Percentiles rank a stretch among this genome's conserved stretches.
phyloP scores from a whole-genome alignment of 2,329 filamentous ascomycete species.

The Epichloe aotearoae region DNA sequence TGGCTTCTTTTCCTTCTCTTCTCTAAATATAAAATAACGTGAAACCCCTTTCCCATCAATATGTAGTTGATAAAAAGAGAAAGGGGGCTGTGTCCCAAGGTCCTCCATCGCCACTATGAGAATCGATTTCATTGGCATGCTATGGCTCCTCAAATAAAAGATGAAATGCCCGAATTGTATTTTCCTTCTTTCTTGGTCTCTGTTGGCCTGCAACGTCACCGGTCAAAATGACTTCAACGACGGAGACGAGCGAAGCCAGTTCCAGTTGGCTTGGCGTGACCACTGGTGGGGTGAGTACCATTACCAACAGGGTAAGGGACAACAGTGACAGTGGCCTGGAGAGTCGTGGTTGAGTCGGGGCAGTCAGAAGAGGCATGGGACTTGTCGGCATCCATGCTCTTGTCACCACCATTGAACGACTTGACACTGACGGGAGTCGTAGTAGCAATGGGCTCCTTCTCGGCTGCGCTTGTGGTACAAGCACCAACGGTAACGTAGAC shows the following conservation, averaged over 20 bases:
- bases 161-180: background rate
- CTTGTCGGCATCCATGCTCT: conserved; percentile 1
- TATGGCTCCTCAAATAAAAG: background rate
- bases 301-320: conserved; percentile 29
- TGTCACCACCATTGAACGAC: conserved; percentile 6
- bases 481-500: conserved; percentile 23
- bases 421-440: conserved; percentile 11
- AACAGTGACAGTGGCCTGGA: conserved; percentile 21
- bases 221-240: conserved; percentile 12
- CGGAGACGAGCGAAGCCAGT: conserved; percentile 23
- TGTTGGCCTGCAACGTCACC: conserved; percentile 3
- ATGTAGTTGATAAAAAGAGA: background rate
- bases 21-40: background rate
- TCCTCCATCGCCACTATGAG: background rate
- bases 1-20: background rate
- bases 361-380: too few relatives aligned
- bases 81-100: background rate
- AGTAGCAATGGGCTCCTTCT: background rate
- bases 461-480: conserved; percentile 10
- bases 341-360: conserved; percentile 11
- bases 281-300: conserved; percentile 19
- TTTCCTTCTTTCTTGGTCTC: background rate
- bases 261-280: conserved; percentile 22
- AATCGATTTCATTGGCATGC: background rate
- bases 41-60: background rate